A percentile compares a stretch with the other conserved stretches of the same genome.
phyloP scores from a whole-genome alignment of 768 basidiomycete genomes.

The Collybiopsis confluens region DNA sequence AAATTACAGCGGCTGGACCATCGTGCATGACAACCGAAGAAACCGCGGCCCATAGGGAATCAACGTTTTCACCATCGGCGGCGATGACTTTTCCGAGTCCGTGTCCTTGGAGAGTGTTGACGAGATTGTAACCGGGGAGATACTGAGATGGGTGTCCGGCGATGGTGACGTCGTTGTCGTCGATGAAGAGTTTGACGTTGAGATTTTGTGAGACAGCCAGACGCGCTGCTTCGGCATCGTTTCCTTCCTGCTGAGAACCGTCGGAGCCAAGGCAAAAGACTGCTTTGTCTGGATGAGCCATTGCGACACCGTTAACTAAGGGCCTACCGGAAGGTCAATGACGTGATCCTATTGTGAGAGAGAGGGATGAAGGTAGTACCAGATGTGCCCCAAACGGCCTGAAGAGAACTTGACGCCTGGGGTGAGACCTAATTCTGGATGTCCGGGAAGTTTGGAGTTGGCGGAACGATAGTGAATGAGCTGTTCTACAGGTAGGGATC shows the following conservation, averaged over 20 bases:
- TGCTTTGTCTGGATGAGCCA: constrained; percentile 73
- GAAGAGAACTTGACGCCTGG: constrained; percentile 94
- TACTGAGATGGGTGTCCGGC: constrained; percentile 89
- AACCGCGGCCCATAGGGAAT: constrained; percentile 69
- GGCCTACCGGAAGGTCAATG: no score
- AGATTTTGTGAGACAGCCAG: constrained; percentile 79
- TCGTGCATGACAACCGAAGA: constrained; percentile 48
- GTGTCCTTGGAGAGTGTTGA: constrained; percentile 74
- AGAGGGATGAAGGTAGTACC: no score
- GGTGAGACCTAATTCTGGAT: constrained; percentile 85
- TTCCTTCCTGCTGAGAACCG: constrained; percentile 88
- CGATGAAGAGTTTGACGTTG: constrained; percentile 83
- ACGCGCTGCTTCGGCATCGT: constrained; percentile 86
- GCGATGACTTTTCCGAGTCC: constrained; percentile 75
- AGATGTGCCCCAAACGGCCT: constrained; percentile 89
- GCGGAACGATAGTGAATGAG: constrained; percentile 84
- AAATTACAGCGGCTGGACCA: constrained; percentile 80
- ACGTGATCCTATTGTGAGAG: no score
- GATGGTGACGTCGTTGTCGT: constrained; percentile 90
- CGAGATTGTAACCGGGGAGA: constrained; percentile 70
- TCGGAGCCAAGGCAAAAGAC: constrained; percentile 86
- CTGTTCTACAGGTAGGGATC: constrained; percentile 66
- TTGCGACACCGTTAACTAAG: constrained; percentile 77
- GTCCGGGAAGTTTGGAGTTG: constrained; percentile 82
- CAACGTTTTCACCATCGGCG: constrained; percentile 76